Evolutionary conservation across 495 filamentous ascomycete species (phyloP).

Genomic region (Neohortaea acidophila): DNA sequence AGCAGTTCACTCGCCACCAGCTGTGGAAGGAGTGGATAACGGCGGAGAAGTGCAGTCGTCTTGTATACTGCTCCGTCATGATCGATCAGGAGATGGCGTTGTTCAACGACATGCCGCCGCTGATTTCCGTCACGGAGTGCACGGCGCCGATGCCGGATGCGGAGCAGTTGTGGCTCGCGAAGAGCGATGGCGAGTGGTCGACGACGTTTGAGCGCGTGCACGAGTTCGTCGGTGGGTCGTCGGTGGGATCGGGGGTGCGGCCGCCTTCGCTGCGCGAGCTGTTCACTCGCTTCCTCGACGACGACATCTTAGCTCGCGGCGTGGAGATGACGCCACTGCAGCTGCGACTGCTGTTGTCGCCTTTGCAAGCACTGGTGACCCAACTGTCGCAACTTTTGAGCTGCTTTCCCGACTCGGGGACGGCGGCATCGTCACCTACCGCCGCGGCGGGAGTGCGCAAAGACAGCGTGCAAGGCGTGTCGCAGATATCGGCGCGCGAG

Average conservation of each 20-base stretch:
- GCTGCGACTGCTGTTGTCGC: conserved; percentile 28
- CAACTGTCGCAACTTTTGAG: conserved; percentile 29
- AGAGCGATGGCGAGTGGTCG: conserved; percentile 32
- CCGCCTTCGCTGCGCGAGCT: conserved; percentile 40
- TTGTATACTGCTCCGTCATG: conserved; percentile 52
- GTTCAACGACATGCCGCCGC: conserved; percentile 43
- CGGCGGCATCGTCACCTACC: too few relatives aligned
- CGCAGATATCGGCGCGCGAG: conserved; percentile 35
- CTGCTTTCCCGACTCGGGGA: conserved; percentile 29
- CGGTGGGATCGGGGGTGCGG: conserved; percentile 28
- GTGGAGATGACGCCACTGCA: conserved; percentile 28
- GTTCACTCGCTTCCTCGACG: conserved; percentile 35
- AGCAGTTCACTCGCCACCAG: conserved; percentile 34
- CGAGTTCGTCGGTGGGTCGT: conserved; percentile 29
- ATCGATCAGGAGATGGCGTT: conserved; percentile 50
- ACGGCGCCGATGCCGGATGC: conserved; percentile 41
- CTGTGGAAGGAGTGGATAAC: conserved; percentile 43
- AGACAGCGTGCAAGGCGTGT: conserved; percentile 26
- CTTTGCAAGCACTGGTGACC: conserved; percentile 26
- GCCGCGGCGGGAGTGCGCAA: conserved; percentile 23
- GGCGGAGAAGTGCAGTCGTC: conserved; percentile 42
- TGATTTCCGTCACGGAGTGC: conserved; percentile 44
- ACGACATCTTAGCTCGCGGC: conserved; percentile 26
- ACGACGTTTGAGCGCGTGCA: conserved; percentile 36
- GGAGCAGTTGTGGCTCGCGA: conserved; percentile 38